Evolutionary conservation across 139 green algal species (phyloP), one percentile per base, ranked within the genome.

Genomic region (Coccomyxa sp.): DNA sequence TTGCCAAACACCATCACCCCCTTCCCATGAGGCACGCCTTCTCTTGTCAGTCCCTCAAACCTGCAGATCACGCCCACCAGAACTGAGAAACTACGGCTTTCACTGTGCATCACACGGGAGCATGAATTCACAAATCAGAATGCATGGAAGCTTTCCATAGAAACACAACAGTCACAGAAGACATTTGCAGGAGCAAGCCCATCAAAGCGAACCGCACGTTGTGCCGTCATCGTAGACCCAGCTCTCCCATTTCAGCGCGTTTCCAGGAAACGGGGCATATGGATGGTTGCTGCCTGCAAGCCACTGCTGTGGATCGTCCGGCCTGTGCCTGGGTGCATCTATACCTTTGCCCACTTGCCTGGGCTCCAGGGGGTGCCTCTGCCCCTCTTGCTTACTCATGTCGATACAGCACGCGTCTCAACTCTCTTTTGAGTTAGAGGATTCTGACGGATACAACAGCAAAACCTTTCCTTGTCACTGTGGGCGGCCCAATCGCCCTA

Each of bases 181-280:
- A 10, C 12, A 24, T 68, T 24, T 77, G 27, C 37, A 35, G 69
- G 10, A 58, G 38, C 38, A 64, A 50, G 36, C 10, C 27, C 8
- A 29, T 14, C 10, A 40, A 31, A 40, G 29, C 50, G 55, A 29
- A 36, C 14, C 39, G 90, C 83, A 98, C 93, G 94, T 96, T 64
- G 93, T 96, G 77, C 91, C 92, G 76, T 98, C 94, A 31, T 95
- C 92, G 68, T 95, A 98, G 9, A 94, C 93, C 76, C 89, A 92
- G 83, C 82, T 92, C 27, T 91, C 84, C 94, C 94, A 98, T 81
- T 95, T 94, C 0, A 97, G 79, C 0, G 93, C 80, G 79, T 97
- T 92, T 12, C 94, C 94, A 16, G 88, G 76, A 81, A 98, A 97
- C 22, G 93, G 93, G 0, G 92, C 88, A 73, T 94, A 92, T 0